A percentile compares a stretch with the other conserved stretches of the same genome.
phyloP scores from a whole-genome alignment of 2,329 filamentous ascomycete species.

The Arthrocladium fulminans region DNA sequence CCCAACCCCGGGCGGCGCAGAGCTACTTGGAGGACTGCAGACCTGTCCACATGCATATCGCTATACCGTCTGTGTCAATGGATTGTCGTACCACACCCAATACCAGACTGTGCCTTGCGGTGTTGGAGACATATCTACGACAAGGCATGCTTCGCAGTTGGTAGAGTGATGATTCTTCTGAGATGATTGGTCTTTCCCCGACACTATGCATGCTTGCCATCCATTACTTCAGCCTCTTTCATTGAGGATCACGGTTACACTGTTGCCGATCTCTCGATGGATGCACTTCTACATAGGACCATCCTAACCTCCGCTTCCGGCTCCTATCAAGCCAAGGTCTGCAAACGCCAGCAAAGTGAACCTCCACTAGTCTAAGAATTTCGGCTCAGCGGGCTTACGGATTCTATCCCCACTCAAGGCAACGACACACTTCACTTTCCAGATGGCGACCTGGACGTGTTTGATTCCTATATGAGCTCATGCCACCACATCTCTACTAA shows the following conservation, averaged over 20 bases:
- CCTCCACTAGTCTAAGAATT: neutral
- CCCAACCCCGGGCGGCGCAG: neutral
- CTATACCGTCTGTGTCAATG: too few relatives aligned
- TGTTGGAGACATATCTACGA: too few relatives aligned
- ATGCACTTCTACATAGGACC: neutral
- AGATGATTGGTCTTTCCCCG: too few relatives aligned
- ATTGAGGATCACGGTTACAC: neutral
- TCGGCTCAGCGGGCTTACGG: conserved; percentile 7
- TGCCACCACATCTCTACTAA: neutral
- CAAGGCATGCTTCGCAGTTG: too few relatives aligned
- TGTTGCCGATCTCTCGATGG: neutral
- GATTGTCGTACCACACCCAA: too few relatives aligned
- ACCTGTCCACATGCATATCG: too few relatives aligned
- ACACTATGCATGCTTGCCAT: neutral
- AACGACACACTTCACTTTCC: neutral
- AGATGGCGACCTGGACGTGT: neutral
- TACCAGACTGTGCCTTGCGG: too few relatives aligned
- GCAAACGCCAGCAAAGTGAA: neutral
- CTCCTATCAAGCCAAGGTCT: neutral
- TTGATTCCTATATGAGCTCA: neutral
- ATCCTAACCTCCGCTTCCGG: neutral
- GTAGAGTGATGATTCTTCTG: too few relatives aligned
- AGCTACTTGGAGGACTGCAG: neutral
- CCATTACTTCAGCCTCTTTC: too few relatives aligned
- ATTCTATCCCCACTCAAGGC: neutral